Evolutionary conservation across 1,284 basidiomycete species (phyloP), one percentile per base, ranked within the genome.

Genomic region (Tilletia caries): DNA sequence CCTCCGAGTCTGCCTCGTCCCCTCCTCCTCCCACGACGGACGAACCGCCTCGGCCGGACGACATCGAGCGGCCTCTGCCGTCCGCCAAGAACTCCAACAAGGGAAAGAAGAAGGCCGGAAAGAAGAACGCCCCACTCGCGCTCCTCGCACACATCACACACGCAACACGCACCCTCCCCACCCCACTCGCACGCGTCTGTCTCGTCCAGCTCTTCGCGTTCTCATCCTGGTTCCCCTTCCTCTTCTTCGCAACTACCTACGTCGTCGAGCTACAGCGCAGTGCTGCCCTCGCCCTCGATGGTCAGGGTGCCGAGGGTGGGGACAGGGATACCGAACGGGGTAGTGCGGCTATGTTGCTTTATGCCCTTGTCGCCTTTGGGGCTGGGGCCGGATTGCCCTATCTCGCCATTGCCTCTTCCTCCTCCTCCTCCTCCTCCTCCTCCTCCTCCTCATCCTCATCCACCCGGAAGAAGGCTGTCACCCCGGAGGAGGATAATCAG

Each of bases 201-300:
- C 91, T 67, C 84, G 87, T 95, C 5, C 92, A 94, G 79, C 81
- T 94, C 15, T 93, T 92, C 83, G 92, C 92, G 1, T 94, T 93
- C 81, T 92, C 93, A 91, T 92, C 91, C 78, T 94, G 92, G 70
- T 79, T 80, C 66, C 78, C 77, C 18, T 73, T 74, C 32, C 70
- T 78, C 20, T 80, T 77, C 67, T 76, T 66, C 72, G 90, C 90
- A 20, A 96, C 94, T 1, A 94, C 92, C 1, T 97, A 94, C 79
- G 88, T 96, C 70, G 91, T 92, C 5, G 92, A 95, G 84, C 87
- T 95, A 29, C 92, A 88, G 43, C 89, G 48, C 88, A 70, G 90
- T 95, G n/a, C 87, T 87, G 50, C 86, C 10, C 41, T n/a, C n/a
- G n/a, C n/a, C n/a, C n/a, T n/a, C n/a, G n/a, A 15, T 6, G 10